phyloP scores from a whole-genome alignment of 1,139 yeast genomes.

The Suhomyces guaymorum region DNA sequence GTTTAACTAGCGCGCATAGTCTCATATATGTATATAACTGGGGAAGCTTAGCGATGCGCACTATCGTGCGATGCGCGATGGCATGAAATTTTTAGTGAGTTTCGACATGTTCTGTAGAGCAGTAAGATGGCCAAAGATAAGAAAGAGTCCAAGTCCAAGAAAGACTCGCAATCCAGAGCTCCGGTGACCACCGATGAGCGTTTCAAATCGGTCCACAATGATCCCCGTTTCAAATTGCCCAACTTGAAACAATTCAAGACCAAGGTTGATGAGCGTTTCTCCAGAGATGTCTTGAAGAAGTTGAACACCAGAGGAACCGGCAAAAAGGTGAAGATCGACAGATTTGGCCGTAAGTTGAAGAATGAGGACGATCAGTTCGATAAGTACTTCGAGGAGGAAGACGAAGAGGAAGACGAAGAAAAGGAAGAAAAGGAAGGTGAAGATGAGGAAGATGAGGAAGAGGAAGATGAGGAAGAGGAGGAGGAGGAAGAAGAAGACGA shows the following conservation, averaged over 20 bases:
- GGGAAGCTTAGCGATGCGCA: slow-evolving; percentile 2
- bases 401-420: slow-evolving; percentile 21
- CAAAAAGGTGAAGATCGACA: slow-evolving; percentile 66
- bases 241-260: slow-evolving; percentile 70
- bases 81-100: slow-evolving; percentile 9
- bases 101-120: slow-evolving; percentile 2
- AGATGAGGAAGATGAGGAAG: slow-evolving; percentile 25
- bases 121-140: slow-evolving; percentile 21
- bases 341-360: slow-evolving; percentile 76
- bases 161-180: slow-evolving; percentile 10
- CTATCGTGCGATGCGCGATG: slow-evolving; percentile 12
- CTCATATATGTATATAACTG: too few species aligned
- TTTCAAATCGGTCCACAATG: slow-evolving; percentile 76
- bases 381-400: slow-evolving; percentile 61
- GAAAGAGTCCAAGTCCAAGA: slow-evolving; percentile 9
- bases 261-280: slow-evolving; percentile 84
- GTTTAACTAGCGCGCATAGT: neutral
- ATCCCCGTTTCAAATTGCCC: slow-evolving; percentile 85
- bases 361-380: slow-evolving; percentile 53
- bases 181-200: slow-evolving; percentile 66
- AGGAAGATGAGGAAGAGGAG: slow-evolving; percentile 22
- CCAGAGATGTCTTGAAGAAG: slow-evolving; percentile 65
- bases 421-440: slow-evolving; percentile 22
- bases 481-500: slow-evolving; percentile 23
- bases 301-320: slow-evolving; percentile 52